A percentile compares a stretch with the other conserved stretches of the same genome.
Conservation (phyloP, 352 stramenopile species). For the Phytophthora syringae region DNA sequence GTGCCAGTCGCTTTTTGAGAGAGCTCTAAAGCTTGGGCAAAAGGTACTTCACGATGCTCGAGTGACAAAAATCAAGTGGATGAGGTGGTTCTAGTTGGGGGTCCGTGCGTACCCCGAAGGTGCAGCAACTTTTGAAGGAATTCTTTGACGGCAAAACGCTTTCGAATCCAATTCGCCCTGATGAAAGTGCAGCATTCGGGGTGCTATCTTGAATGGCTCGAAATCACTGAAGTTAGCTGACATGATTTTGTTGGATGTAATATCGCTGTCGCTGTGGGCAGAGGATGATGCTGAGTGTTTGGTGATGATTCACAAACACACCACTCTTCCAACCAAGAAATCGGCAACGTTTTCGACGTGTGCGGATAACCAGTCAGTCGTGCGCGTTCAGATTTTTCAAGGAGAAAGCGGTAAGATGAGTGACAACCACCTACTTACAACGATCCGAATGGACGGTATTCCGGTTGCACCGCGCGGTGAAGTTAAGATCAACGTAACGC, state of each 20-base stretch:
- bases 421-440: too few relatives aligned
- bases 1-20: not conserved
- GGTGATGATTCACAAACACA: too few relatives aligned
- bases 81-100: constrained; percentile 4
- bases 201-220: constrained; percentile 1
- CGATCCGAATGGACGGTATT: too few relatives aligned
- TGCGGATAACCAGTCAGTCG: not conserved
- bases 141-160: constrained; percentile 1
- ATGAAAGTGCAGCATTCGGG: not conserved
- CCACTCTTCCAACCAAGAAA: constrained; percentile 4
- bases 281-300: too few relatives aligned
- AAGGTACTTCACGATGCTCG: constrained; percentile 3
- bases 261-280: constrained; percentile 1
- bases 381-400: constrained; percentile 1
- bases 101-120: not conserved
- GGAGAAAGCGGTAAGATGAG: too few relatives aligned
- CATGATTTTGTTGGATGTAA: constrained; percentile 11
- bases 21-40: constrained; percentile 1
- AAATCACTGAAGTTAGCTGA: not conserved
- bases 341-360: constrained; percentile 1
- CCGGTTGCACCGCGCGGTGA: too few relatives aligned
- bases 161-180: not conserved
- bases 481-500: too few relatives aligned
- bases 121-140: not conserved
- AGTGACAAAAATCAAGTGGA: not conserved